Evolutionary conservation across 257 asterid genomes (phyloP).

Genomic region (Solanum habrochaites): DNA sequence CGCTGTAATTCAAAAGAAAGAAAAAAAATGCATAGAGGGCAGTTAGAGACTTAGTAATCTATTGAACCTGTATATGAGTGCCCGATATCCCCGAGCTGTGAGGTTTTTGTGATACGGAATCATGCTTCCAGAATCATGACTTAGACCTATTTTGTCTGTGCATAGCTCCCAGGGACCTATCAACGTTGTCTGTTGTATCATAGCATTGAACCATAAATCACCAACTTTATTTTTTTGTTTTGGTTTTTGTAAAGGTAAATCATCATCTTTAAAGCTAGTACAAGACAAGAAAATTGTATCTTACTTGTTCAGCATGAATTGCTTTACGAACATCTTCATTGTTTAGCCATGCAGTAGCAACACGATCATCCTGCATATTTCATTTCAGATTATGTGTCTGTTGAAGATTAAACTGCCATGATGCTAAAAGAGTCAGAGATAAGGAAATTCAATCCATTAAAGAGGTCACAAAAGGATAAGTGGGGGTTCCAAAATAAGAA

Average conservation of each 20-base stretch:
- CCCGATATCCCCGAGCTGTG: slow-evolving; percentile 72
- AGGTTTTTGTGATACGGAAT: slow-evolving; percentile 81
- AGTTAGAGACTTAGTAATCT: background rate
- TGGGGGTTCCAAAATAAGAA: background rate
- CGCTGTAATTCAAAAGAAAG: background rate
- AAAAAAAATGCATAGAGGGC: background rate
- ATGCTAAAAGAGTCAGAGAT: background rate
- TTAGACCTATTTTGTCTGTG: slow-evolving; percentile 41
- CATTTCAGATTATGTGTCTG: background rate
- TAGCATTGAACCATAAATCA: background rate
- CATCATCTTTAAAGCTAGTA: background rate
- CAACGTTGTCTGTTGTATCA: slow-evolving; percentile 28
- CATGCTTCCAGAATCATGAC: slow-evolving; percentile 94
- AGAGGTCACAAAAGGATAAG: background rate
- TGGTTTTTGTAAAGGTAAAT: background rate
- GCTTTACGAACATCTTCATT: slow-evolving; percentile 73
- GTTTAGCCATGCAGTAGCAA: slow-evolving; percentile 76
- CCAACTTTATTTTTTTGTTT: background rate
- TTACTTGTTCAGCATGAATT: slow-evolving; percentile 74
- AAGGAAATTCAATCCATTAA: background rate
- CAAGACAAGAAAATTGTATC: slow-evolving; percentile 12
- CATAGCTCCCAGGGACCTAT: slow-evolving; percentile 62
- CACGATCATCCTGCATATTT: slow-evolving; percentile 60
- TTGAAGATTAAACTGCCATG: background rate
- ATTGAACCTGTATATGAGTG: slow-evolving; percentile 61